Evolutionary conservation across 306 rosid species (phyloP), one percentile per base, ranked within the genome.

Genomic region (Gastrolobium bilobum): DNA sequence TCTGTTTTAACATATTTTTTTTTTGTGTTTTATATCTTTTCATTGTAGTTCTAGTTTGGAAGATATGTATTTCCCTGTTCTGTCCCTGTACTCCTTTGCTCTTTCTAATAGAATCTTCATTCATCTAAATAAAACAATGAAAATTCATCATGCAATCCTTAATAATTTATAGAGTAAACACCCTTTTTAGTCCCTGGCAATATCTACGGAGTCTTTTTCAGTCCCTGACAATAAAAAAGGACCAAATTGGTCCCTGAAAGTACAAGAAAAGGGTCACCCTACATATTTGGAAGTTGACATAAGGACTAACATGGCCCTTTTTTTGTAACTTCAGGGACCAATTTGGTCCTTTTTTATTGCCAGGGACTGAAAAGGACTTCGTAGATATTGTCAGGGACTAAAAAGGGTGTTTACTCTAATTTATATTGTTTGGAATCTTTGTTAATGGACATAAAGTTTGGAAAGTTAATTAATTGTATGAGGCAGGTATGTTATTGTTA

Each of bases 61-160:
- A 53, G 30, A 54, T 71, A 68, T 30, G 39, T n/a, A 31, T 48
- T 30, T 54, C 9, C 66, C 11, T 15, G 31, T 40, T 64, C 70
- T 64, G 40, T 64, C 66, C 53, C 6, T 73, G 68, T 30, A 73
- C 44, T 73, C 29, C n/a, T 73, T 73, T 73, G 44, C 51, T 75
- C 47, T 51, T 38, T 34, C 30, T n/a, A 37, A 46, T 14, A 3
- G 10, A n/a, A n/a, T 38, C 10, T 29, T 2, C 3, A 2, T 46
- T 75, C 71, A 47, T 75, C 48, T 60, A 47, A 33, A 39, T 14
- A 62, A 59, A 67, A 38, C n/a, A 37, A 29, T 44, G 50, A 34
- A 43, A 60, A 10, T 5, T 56, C 43, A 1, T 29, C 56, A 34
- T 40, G 50, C 77, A 67, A 48, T 75, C 46, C 62, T 39, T 13